Percentiles rank a stretch among this genome's conserved stretches.
These are phyloP conservation scores for Pyracantha coccinea DNA, from an alignment of 331 rosid species.

Conservation along the genomic window DNA sequence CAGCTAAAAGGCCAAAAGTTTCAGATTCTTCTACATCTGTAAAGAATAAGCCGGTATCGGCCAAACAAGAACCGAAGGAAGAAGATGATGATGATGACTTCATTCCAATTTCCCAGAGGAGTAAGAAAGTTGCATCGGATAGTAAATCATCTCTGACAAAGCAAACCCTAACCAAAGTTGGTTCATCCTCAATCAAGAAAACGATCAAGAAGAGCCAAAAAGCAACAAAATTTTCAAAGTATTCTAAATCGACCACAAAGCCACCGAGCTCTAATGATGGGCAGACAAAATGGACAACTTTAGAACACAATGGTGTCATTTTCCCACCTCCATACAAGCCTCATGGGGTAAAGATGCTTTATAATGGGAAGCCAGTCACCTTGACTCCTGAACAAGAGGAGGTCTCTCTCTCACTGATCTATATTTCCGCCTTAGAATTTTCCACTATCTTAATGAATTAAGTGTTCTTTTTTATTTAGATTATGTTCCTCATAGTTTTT, in stretches of 20 bases:
- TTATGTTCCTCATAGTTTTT: not conserved
- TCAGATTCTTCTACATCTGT: conserved; percentile 27
- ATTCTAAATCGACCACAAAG: conserved; percentile 63
- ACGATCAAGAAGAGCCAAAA: conserved; percentile 40
- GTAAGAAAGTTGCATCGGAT: conserved; percentile 32
- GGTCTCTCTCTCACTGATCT: conserved; percentile 28
- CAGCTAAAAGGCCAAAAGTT: conserved; percentile 57
- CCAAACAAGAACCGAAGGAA: conserved; percentile 39
- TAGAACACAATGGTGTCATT: conserved; percentile 90
- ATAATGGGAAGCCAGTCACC: conserved; percentile 65
- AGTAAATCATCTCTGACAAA: conserved; percentile 34
- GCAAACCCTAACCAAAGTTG: conserved; percentile 35
- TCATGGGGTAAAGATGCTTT: conserved; percentile 73
- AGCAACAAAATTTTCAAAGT: conserved; percentile 41
- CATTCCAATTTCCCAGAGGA: conserved; percentile 62
- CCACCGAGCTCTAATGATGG: conserved; percentile 92
- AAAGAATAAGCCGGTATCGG: conserved; percentile 38
- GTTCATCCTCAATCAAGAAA: conserved; percentile 51
- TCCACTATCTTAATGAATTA: not conserved
- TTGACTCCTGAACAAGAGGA: conserved; percentile 93
- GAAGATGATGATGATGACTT: conserved; percentile 50
- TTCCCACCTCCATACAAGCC: conserved; percentile 81
- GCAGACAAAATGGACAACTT: conserved; percentile 90
- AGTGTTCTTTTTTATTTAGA: not conserved
- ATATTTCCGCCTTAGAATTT: not conserved